Percentiles rank a stretch among this genome's conserved stretches.
Conservation (phyloP, 169 alveolate species). For the Eimeria maxima region DNA sequence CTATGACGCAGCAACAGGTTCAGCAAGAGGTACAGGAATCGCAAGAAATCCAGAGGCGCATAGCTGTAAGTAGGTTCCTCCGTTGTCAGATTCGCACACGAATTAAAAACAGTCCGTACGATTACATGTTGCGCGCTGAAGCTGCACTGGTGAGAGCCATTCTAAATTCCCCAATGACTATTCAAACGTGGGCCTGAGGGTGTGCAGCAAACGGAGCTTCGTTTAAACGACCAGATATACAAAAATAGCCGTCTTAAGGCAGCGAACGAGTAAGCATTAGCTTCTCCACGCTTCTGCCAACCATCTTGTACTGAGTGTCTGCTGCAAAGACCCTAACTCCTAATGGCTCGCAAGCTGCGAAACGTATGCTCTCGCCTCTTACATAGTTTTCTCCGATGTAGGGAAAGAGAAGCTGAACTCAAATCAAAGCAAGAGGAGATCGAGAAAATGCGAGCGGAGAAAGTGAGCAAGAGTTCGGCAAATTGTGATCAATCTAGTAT, state of each 20-base stretch:
- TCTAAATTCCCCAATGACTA: background rate
- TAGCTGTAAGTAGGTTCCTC: constrained; percentile 11
- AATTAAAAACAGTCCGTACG: background rate
- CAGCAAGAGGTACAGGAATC: constrained; percentile 71
- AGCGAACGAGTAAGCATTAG: constrained; percentile 63
- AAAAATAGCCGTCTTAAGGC: constrained; percentile 81
- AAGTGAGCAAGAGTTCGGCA: background rate
- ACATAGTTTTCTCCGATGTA: background rate
- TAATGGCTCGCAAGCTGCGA: background rate
- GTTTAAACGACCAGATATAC: constrained; percentile 76
- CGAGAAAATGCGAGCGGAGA: constrained; percentile 61
- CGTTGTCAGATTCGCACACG: background rate
- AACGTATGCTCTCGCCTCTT: background rate
- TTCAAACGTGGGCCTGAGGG: background rate
- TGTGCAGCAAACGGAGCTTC: constrained; percentile 78
- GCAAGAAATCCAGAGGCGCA: constrained; percentile 73
- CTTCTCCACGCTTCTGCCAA: background rate
- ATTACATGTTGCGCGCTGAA: background rate
- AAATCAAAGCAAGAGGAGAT: constrained; percentile 63
- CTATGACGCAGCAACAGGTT: constrained; percentile 63
- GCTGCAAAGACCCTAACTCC: background rate
- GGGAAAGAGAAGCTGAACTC: constrained; percentile 81
- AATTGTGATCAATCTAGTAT: background rate
- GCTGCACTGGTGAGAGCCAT: background rate
- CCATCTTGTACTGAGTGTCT: background rate